A percentile compares a stretch with the other conserved stretches of the same genome.
These are phyloP conservation scores for Camelina neglecta DNA, from an alignment of 345 rosid genomes.

Conservation along the genomic window DNA sequence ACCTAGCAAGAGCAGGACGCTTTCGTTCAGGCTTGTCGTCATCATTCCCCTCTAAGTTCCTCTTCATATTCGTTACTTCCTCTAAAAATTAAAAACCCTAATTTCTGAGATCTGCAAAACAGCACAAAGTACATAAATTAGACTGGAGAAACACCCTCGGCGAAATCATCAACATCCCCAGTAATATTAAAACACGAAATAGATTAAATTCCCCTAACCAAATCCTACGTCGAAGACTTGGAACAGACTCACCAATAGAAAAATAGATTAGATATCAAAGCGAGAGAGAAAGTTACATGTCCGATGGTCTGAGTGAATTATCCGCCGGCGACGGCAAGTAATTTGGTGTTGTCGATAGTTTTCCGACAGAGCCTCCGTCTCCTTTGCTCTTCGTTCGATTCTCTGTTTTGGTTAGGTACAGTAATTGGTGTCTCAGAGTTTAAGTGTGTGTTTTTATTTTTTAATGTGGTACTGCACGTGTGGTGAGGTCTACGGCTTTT, in stretches of 20 bases:
- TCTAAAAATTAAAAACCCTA: neutral
- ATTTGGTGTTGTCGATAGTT: neutral
- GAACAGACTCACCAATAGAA: neutral
- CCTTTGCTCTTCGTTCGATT: neutral
- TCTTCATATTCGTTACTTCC: slow-evolving; percentile 35
- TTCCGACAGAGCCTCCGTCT: neutral
- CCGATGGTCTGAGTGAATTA: neutral
- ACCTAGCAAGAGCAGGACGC: slow-evolving; percentile 78
- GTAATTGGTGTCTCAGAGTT: neutral
- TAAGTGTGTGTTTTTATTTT: neutral
- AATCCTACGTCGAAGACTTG: neutral
- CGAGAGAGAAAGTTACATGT: neutral
- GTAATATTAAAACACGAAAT: neutral
- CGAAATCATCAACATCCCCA: neutral
- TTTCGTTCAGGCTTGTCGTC: slow-evolving; percentile 60
- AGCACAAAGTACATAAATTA: neutral
- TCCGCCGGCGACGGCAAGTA: neutral
- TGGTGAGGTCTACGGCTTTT: neutral
- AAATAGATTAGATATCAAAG: neutral
- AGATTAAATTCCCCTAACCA: neutral
- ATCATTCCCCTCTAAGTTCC: slow-evolving; percentile 54
- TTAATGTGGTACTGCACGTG: neutral
- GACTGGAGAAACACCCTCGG: neutral
- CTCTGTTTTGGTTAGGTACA: neutral
- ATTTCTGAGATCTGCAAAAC: neutral